Evolutionary conservation across 2,329 filamentous ascomycete genomes (phyloP).

Genomic region (Fusarium brachygibbosum): DNA sequence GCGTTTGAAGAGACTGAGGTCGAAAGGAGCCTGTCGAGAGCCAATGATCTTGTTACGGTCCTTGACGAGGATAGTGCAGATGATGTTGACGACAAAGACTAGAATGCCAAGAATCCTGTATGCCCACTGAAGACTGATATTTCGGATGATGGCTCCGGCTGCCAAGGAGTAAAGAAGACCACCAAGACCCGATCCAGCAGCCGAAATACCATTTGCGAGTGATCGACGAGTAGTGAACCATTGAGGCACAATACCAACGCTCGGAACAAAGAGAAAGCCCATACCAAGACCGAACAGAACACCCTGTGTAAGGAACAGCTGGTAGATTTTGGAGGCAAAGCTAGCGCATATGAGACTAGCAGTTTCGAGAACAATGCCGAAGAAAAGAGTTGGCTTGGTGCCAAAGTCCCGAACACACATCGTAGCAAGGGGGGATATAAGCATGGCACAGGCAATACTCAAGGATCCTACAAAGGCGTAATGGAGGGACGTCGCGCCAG

Average conservation of each 20-base stretch:
- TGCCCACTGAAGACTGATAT: slow-evolving; percentile 74
- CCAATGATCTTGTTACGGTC: slow-evolving; percentile 81
- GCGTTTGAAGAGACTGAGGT: slow-evolving; percentile 71
- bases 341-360: slow-evolving; percentile 76
- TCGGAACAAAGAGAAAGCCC: slow-evolving; percentile 80
- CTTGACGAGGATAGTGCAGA: slow-evolving; percentile 72
- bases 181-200: slow-evolving; percentile 81
- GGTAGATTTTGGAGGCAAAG: slow-evolving; percentile 78
- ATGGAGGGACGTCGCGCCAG: slow-evolving; percentile 72
- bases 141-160: slow-evolving; percentile 75
- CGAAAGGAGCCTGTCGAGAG: slow-evolving; percentile 75
- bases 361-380: slow-evolving; percentile 75
- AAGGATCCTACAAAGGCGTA: slow-evolving; percentile 80
- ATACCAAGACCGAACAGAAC: slow-evolving; percentile 83
- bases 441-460: slow-evolving; percentile 63
- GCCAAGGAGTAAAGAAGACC: slow-evolving; percentile 78
- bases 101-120: slow-evolving; percentile 75
- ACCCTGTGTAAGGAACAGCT: slow-evolving; percentile 81
- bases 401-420: slow-evolving; percentile 71
- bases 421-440: slow-evolving; percentile 78
- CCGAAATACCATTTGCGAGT: slow-evolving; percentile 76
- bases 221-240: slow-evolving; percentile 79
- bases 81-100: slow-evolving; percentile 72
- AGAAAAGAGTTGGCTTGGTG: slow-evolving; percentile 72
- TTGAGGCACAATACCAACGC: slow-evolving; percentile 76